Conservation (phyloP, 768 basidiomycete genomes). For the Roridomyces roridus region DNA sequence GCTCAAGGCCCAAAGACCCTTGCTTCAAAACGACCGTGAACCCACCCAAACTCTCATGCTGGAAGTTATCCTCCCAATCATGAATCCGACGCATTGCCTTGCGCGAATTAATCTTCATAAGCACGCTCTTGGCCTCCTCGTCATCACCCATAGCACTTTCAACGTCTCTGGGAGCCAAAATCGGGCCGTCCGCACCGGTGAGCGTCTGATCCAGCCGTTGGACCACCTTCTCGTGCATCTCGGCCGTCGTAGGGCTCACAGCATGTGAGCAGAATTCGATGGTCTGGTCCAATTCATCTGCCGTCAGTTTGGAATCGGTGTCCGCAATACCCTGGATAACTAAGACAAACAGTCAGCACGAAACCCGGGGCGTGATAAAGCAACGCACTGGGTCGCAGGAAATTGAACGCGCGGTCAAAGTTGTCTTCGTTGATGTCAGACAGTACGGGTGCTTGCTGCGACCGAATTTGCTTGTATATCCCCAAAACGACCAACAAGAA, state of each 20-base stretch:
- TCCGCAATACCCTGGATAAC: conserved; percentile 32
- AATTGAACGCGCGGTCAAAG: conserved; percentile 52
- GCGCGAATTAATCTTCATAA: conserved; percentile 11
- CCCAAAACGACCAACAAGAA: conserved; percentile 53
- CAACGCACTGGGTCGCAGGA: conserved; percentile 45
- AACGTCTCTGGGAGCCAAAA: not conserved
- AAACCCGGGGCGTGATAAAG: too few relatives aligned
- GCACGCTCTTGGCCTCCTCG: not conserved
- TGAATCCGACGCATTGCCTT: conserved; percentile 20
- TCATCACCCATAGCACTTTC: not conserved
- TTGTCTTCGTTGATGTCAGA: conserved; percentile 50
- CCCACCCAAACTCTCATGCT: conserved; percentile 18
- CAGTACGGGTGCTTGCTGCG: conserved; percentile 44
- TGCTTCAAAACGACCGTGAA: conserved; percentile 20
- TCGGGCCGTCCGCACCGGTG: not conserved
- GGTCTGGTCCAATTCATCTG: conserved; percentile 5
- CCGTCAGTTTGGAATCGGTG: conserved; percentile 25
- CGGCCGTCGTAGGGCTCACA: not conserved
- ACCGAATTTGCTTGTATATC: conserved; percentile 53
- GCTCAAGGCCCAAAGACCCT: conserved; percentile 24
- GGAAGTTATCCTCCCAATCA: conserved; percentile 22
- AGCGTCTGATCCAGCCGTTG: not conserved
- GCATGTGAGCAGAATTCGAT: conserved; percentile 16
- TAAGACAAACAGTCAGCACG: too few relatives aligned
- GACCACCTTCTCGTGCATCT: conserved; percentile 2